Base-by-base conservation (phyloP, 2,329 filamentous ascomycete species). In the Phialophora chinensis region DNA sequence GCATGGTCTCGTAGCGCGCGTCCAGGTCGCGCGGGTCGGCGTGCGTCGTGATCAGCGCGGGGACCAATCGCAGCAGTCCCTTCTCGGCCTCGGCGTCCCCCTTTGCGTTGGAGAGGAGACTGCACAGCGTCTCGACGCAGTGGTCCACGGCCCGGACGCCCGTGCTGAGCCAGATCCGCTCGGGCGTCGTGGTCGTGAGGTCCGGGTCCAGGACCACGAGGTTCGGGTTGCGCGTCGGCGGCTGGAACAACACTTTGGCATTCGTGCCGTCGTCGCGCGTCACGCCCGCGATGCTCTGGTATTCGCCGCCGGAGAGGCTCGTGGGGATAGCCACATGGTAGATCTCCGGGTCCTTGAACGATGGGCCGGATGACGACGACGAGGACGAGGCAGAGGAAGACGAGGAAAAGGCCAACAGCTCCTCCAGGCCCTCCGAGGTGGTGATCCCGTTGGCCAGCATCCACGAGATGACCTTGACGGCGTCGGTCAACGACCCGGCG, bases 121-220 rank as follows among this genome's bases (percentile, higher is more conserved):
- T 82, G 67, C 83, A 86, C 4, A 85, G 73, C 1, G 82, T 83
- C 74, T 88, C 86, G 3, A 88, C 81, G 63, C 85, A 87, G 71
- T 87, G 85, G 69, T 88, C 86, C 0, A 88, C 79, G 0, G 83
- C 81, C 8, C 86, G 78, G 7, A 88, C 78, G 0, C 87, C 87
- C 0, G 85, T 86, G 52, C 82, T 84, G 1, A 88, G 76, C 86
- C 86, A 89, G 23, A 87, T 78, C 23, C 77, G 76, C 0, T 78
- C 75, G 0, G 86, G 86, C 0, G 86, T 88, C 0, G 82, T 83
- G 1, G 77, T 73, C 17, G 79, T 80, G 0, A 88, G 76, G 14
- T 79, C 76, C 1, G 86, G 84, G 64, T 88, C 86, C 1, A 87
- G 81, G 44, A 89, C 84, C 4, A 88, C 78, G 3, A 89, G 78